Evolutionary conservation across 208 protist species (phyloP), one percentile per base, ranked within the genome.

Genomic region (Wallacemonas collosoma): DNA sequence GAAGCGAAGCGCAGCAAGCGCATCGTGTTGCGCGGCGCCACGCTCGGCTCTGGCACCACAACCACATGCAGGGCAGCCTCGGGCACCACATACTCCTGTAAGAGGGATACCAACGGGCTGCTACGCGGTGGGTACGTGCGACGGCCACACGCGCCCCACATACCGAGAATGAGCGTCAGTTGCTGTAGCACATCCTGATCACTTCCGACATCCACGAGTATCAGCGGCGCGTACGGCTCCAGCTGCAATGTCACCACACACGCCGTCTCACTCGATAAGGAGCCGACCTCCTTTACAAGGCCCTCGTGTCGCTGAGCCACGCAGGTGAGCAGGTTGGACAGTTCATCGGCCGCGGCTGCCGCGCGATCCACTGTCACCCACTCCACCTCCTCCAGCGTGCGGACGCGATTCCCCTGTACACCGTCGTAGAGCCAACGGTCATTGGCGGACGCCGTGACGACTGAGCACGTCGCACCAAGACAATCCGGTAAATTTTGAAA

Each of bases 1-100:
- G 76, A 71, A 45, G 77, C 77, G 55, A 91, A 91, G 39, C 88
- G 83, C 45, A 95, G 65, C 3, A 95, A 71, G 0, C 90, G 87
- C 74, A 91, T 80, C 0, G 83, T 82, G 63, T 90, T 71, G 14
- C 75, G 81, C 12, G 63, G 66, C 5, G 80, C 75, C 38, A 56
- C 55, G 5, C 43, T 41, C 1, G 86, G 83, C 5, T 87, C 79
- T 1, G 87, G 90, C 47, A 90, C 63, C 35, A 74, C 70, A 2
- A 95, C 81, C 45, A 92, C 70, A 57, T 90, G 87, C 73, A 88
- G 77, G 15, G 72, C 17, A 7, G 81, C 79, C 62, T 61, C 55
- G 5, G 80, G 70, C 2, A 67, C 51, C n/a, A 86, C 77, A 50
- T 70, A 79, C 14, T 67, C 41, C 47, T 80, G 41, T 58, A 92